Base-by-base conservation (phyloP, 1,284 basidiomycete species). In the Waitea zeae region DNA sequence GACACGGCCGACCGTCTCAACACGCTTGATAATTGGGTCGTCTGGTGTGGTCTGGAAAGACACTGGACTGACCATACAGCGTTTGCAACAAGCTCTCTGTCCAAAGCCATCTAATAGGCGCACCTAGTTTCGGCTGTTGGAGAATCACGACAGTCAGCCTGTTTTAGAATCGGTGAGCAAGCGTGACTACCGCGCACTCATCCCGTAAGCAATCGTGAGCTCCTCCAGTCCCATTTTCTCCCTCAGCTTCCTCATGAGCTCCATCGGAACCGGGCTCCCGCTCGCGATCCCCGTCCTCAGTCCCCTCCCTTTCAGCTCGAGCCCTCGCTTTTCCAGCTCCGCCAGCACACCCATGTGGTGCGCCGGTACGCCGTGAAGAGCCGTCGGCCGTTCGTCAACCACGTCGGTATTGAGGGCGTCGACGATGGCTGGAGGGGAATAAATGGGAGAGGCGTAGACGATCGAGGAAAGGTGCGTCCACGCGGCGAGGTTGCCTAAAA, bases 351-450 rank as follows among this genome's bases (percentile, higher is more conserved):
- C 80, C 3, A 83, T 59, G 51, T 87, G 87, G 48, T 87, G 83
- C 0, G 83, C 84, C 0, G 84, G 83, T 2, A 88, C 84, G 5
- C 83, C 84, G 44, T 88, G 81, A 34, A 88, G 54, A 0, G 77
- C 79, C 0, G 82, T 86, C 39, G 80, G 84, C 37, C 57, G 57
- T 44, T 86, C 80, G 20, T 64, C 57, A 62, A 51, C 22, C 7
- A 26, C n/a, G 22, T 7, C 22, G 22, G 22, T 7, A n/a, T 7
- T n/a, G 12, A 86, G 53, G 0, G 82, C 67, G 37, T 82, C 67
- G 28, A 83, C 69, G 37, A 79, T 70, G 7, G 70, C 58, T 26
- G 53, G 51, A 0, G 83, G 70, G 44, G 80, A 56, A 47, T 67
- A 87, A 0, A 62, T 57, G 32, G 71, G 66, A 1, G 79, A 72